Evolutionary conservation across 176 grass and related monocot species (phyloP).

Genomic region (Eragrostis nindensis): DNA sequence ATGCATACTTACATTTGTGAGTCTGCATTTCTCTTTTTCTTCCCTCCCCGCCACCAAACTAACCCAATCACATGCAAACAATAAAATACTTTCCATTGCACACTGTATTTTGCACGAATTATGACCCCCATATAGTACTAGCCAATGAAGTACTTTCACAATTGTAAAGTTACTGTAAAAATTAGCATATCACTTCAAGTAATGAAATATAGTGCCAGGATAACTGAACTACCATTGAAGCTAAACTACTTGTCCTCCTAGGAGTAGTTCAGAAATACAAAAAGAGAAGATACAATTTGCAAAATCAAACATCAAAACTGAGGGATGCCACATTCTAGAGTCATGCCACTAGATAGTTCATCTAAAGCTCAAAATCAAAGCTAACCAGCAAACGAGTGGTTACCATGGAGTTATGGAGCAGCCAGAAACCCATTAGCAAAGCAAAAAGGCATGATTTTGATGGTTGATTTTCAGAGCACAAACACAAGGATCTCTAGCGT

Average conservation of each 20-base stretch:
- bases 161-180: not conserved
- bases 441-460: not conserved
- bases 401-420: not conserved
- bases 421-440: not conserved
- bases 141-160: slow-evolving; percentile 7
- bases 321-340: not conserved
- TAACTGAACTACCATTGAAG: not conserved
- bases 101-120: not conserved
- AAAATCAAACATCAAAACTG: not conserved
- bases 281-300: not conserved
- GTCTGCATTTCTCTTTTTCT: not conserved
- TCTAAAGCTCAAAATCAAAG: slow-evolving; percentile 2
- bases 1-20: not conserved
- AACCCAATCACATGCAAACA: not conserved
- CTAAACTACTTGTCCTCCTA: slow-evolving; percentile 1
- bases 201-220: slow-evolving; percentile 2
- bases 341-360: not conserved
- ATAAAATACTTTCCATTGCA: too few species aligned
- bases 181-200: not conserved
- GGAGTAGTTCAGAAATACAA: slow-evolving; percentile 1
- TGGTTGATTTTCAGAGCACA: not conserved
- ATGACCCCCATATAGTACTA: not conserved
- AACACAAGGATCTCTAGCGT: not conserved
- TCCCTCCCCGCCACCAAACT: not conserved
- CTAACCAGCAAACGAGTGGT: not conserved